Evolutionary conservation across 2,329 filamentous ascomycete genomes (phyloP).

Genomic region (Grosmannia huntii): DNA sequence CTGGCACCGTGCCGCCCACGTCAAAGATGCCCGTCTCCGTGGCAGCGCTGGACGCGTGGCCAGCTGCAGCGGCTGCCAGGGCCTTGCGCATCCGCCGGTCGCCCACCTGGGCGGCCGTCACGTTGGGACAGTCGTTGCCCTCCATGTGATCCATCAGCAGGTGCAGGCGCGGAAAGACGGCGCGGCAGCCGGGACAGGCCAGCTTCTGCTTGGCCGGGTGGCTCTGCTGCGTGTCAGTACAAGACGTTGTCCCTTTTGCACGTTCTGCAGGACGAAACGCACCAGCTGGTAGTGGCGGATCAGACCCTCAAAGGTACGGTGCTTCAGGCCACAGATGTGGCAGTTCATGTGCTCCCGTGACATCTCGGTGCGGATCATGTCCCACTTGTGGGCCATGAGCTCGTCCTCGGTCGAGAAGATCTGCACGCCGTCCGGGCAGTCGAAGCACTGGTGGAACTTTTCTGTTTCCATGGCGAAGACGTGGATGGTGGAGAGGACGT

Average conservation of each 20-base stretch:
- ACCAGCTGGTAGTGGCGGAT: conserved; percentile 24
- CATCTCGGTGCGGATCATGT: conserved; percentile 14
- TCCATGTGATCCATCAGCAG: conserved; percentile 34
- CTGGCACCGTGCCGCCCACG: not conserved
- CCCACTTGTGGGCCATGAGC: conserved; percentile 16
- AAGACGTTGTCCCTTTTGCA: not conserved
- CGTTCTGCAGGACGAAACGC: not conserved
- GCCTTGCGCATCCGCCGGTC: conserved; percentile 16
- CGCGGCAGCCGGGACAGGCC: conserved; percentile 32
- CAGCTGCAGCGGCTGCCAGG: conserved; percentile 4
- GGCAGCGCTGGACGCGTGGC: conserved; percentile 10
- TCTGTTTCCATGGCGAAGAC: not conserved
- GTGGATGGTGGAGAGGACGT: not conserved
- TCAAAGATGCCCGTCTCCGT: conserved; percentile 7
- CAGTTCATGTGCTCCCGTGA: conserved; percentile 23
- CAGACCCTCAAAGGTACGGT: conserved; percentile 20
- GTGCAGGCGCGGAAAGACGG: conserved; percentile 23
- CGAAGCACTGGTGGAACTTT: conserved; percentile 9
- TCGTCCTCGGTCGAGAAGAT: conserved; percentile 11
- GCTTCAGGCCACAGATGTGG: conserved; percentile 24
- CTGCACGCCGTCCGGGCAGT: conserved; percentile 10
- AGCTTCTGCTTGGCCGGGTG: conserved; percentile 29
- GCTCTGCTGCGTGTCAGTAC: conserved; percentile 14
- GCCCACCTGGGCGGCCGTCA: conserved; percentile 14
- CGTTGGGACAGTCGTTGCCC: conserved; percentile 22